Evolutionary conservation across 495 filamentous ascomycete genomes (phyloP), one percentile per base, ranked within the genome.

Genomic region (Cairneyella variabilis): DNA sequence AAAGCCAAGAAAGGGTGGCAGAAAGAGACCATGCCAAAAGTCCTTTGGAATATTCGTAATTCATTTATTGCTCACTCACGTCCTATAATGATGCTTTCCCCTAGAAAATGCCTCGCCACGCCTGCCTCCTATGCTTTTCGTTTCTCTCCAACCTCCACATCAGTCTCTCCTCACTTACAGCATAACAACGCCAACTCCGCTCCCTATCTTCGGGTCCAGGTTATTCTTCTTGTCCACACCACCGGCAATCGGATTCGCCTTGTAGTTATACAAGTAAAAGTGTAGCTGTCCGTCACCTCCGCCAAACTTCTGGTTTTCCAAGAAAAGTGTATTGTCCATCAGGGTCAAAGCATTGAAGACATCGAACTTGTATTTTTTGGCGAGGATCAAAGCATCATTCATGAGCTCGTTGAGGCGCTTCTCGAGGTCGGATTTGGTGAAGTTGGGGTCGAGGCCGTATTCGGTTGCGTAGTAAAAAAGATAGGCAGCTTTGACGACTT

Each of bases 251-350:
- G 83, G 83, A 38, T 83, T 78, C 8, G 90, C 86, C 28, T 89
- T 83, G 76, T 96, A 98, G 72, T 97, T 98, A 76, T 92, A 98
- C 12, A 98, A 76, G 65, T 98, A 98, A 69, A 86, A 98, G 64
- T 97, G 90, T 51, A 98, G 74, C 64, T 91, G 88, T 41, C 93
- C 93, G 64, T 98, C 93, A 14, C 93, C 93, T 6, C 85, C 80
- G 21, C 91, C 92, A 55, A 97, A 98, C 67, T 92, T 96, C 61
- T 96, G 88, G 47, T 95, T 75, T 60, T 89, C 83, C 10, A 98
- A 76, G 78, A 98, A 98, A 16, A 97, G 76, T 4, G 84, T 83
- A 70, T 97, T 98, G 65, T 98, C 93, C 61, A 95, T 80, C 26
- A 95, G 75, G 0, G 93, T 96, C 17, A 98, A 78, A 0, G 89